Conservation (phyloP, 2,329 filamentous ascomycete species). For the Sporothrix luriei region DNA sequence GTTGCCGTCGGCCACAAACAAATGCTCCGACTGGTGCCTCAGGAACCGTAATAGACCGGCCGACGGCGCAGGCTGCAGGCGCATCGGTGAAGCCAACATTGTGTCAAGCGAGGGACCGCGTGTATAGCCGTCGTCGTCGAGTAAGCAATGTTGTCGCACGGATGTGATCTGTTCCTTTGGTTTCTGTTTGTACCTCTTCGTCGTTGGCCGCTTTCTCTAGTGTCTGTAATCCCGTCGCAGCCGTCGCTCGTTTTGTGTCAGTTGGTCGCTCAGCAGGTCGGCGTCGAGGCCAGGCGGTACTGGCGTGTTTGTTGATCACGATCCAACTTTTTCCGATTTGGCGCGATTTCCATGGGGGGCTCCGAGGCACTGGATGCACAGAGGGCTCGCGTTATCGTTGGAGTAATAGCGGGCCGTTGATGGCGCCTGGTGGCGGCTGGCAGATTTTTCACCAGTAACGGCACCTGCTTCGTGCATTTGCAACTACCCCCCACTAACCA, state of each 20-base stretch:
- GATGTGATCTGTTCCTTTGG: background rate
- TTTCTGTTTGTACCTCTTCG: background rate
- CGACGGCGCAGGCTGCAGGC: constrained; percentile 52
- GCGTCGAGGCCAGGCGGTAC: constrained; percentile 4
- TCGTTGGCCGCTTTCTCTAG: background rate
- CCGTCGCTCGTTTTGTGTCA: background rate
- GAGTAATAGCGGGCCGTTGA: background rate
- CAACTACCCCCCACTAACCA: background rate
- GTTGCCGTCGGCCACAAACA: constrained; percentile 46
- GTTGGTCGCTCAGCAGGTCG: background rate
- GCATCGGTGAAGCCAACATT: constrained; percentile 26
- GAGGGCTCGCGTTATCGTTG: background rate
- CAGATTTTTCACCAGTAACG: constrained; percentile 21
- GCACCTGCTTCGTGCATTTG: no score
- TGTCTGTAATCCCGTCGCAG: background rate
- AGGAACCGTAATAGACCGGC: constrained; percentile 69
- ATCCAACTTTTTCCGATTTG: constrained; percentile 10
- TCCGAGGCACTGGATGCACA: background rate
- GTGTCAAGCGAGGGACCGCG: background rate
- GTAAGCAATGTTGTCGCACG: background rate
- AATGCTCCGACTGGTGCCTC: constrained; percentile 66
- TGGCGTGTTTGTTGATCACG: background rate
- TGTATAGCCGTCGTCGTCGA: background rate
- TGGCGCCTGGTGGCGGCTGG: constrained; percentile 15
- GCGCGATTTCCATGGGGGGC: background rate